A percentile compares a stretch with the other conserved stretches of the same genome.
Evolutionary conservation across 1,284 basidiomycete genomes (phyloP).

Genomic region (Ceratobasidium sp.): DNA sequence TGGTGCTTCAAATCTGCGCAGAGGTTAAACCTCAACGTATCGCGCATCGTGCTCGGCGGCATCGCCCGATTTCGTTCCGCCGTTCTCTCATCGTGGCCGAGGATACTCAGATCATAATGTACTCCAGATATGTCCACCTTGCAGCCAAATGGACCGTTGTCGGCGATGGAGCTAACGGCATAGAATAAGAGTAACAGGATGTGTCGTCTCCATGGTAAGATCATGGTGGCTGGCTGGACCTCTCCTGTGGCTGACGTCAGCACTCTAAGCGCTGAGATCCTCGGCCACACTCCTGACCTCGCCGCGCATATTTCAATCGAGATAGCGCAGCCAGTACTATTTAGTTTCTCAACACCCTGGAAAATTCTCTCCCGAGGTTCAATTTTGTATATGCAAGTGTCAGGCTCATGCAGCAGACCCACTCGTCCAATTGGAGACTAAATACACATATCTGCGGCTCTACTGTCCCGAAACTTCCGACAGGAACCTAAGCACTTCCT

Average conservation of each 20-base stretch:
- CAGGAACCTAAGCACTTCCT: constrained; percentile 21
- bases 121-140: constrained; percentile 59
- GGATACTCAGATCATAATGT: constrained; percentile 68
- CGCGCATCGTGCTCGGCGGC: constrained; percentile 63
- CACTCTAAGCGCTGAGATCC: constrained; percentile 5
- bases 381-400: not conserved
- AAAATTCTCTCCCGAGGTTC: too few species aligned
- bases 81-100: constrained; percentile 62
- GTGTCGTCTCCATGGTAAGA: constrained; percentile 31
- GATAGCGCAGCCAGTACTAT: too few species aligned
- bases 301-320: not conserved
- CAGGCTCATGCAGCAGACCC: not conserved
- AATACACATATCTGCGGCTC: not conserved
- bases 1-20: constrained; percentile 68
- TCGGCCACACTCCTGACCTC: not conserved
- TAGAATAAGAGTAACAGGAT: constrained; percentile 50
- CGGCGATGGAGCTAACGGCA: constrained; percentile 57
- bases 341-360: too few species aligned
- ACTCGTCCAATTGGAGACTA: not conserved
- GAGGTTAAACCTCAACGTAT: constrained; percentile 65
- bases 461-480: not conserved
- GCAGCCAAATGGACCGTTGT: constrained; percentile 63
- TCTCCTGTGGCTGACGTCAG: constrained; percentile 26
- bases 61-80: constrained; percentile 57
- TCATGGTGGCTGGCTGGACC: constrained; percentile 42